These are phyloP conservation scores for Aureobasidium zeae DNA, from an alignment of 2,329 filamentous ascomycete species.

Conservation along the genomic window DNA sequence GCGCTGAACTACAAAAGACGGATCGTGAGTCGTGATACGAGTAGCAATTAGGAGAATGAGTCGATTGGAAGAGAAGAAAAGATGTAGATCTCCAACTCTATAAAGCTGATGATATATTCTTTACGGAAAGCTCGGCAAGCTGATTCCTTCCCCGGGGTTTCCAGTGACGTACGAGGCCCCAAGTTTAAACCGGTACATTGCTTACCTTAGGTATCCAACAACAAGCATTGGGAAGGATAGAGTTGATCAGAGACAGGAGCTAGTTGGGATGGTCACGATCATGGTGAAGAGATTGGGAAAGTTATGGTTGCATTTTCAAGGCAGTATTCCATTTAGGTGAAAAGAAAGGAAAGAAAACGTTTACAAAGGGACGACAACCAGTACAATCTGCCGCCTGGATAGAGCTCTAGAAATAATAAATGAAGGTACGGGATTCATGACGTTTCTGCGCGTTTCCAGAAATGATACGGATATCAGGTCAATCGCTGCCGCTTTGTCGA, in stretches of 20 bases:
- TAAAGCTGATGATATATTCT: not conserved
- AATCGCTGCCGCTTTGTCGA: conserved; percentile 7
- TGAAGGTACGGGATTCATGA: conserved; percentile 2
- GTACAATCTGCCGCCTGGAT: not conserved
- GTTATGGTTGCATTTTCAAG: conserved; percentile 5
- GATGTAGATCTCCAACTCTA: not conserved
- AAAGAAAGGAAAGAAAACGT: conserved; percentile 6
- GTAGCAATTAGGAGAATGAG: not conserved
- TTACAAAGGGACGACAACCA: conserved; percentile 7
- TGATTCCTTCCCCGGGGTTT: not conserved
- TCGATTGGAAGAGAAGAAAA: not conserved
- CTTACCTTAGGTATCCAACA: not conserved
- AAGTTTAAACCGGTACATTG: not conserved
- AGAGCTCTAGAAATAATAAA: conserved; percentile 10
- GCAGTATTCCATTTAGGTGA: conserved; percentile 4
- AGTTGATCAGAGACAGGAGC: conserved; percentile 5
- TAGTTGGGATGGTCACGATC: not conserved
- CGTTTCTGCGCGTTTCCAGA: not conserved
- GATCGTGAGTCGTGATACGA: not conserved
- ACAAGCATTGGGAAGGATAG: conserved; percentile 2
- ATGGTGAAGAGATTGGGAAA: conserved; percentile 3
- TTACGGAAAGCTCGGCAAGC: not conserved
- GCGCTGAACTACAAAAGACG: not conserved
- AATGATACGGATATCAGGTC: not conserved
- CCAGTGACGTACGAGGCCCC: not conserved